Base-by-base conservation (phyloP, 768 basidiomycete genomes). In the Kwoniella bestiolae region DNA sequence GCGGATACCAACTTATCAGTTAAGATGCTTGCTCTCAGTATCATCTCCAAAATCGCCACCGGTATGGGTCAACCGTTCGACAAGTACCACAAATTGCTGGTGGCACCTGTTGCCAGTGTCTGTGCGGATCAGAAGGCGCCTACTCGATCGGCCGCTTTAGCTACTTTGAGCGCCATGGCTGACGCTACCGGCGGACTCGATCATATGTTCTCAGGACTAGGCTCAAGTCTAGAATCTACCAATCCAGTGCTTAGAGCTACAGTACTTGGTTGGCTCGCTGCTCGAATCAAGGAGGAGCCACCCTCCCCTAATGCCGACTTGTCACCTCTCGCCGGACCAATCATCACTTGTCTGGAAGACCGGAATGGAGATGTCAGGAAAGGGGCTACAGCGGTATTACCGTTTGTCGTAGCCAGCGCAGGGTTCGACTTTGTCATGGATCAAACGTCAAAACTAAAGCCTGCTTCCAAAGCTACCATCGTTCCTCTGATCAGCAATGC, bases 11-110 rank as follows among this genome's bases (percentile, higher is more conserved):
- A 99, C 83, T 92, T 98, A 77, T 87, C 91, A 8, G 94, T 98
- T 34, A 96, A 98, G 80, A 83, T 85, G 14, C 85, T 96, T 50
- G 91, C 95, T 25, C 86, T 99, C 23, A 93, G 95, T 76, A 90
- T 95, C 61, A 88, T 98, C 58, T 86, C 89, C 35, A 90, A 92
- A 32, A 88, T 98, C 68, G 93, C 96, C 6, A 87, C 85, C 2
- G 94, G 93, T 2, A 98, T 99, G 92, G 94, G 93, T 45, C 92
- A 90, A 77, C 87, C 91, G 2, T 98, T 99, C 76, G 95, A 98
- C 74, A 95, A 91, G 80, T 86, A 95, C 74, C 85, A 86, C 2
- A 88, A 90, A 32, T 83, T 92, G 61, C 90, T 94, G 72, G 86
- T 87, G 8, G 80, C 87, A 0, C 88, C 94, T 0, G 84, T 98